Conservation (phyloP, 352 stramenopile genomes). For the Pythium plurisporium region DNA sequence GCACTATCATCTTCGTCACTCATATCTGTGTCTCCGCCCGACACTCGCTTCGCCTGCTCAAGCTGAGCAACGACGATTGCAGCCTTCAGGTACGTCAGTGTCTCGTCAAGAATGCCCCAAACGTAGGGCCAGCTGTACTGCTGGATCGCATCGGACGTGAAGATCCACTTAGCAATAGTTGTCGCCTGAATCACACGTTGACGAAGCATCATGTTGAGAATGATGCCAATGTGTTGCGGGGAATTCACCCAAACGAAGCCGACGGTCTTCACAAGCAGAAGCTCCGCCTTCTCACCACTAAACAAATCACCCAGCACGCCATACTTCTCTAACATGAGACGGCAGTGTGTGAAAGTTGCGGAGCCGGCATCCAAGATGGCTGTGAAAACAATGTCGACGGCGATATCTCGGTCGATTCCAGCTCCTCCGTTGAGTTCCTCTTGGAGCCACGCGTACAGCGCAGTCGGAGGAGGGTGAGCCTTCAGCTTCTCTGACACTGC, state of each 20-base stretch:
- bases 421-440: constrained; percentile 39
- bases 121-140: constrained; percentile 89
- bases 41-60: constrained; percentile 27
- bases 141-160: constrained; percentile 73
- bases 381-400: constrained; percentile 69
- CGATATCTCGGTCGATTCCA: constrained; percentile 41
- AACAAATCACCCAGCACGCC: constrained; percentile 48
- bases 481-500: constrained; percentile 65
- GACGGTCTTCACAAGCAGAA: constrained; percentile 65
- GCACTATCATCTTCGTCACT: constrained; percentile 26
- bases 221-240: constrained; percentile 76
- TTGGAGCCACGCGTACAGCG: constrained; percentile 54
- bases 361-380: constrained; percentile 70
- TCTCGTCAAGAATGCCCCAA: constrained; percentile 77
- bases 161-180: constrained; percentile 80
- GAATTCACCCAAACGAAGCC: constrained; percentile 78
- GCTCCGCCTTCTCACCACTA: constrained; percentile 37
- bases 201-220: constrained; percentile 78
- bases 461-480: constrained; percentile 44
- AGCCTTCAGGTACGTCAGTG: constrained; percentile 50
- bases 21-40: constrained; percentile 46
- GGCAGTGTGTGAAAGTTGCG: constrained; percentile 83
- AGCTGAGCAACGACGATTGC: constrained; percentile 30
- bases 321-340: constrained; percentile 77
- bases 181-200: constrained; percentile 53